Evolutionary conservation across 768 basidiomycete species (phyloP).

Genomic region (Mycena capillaripes): DNA sequence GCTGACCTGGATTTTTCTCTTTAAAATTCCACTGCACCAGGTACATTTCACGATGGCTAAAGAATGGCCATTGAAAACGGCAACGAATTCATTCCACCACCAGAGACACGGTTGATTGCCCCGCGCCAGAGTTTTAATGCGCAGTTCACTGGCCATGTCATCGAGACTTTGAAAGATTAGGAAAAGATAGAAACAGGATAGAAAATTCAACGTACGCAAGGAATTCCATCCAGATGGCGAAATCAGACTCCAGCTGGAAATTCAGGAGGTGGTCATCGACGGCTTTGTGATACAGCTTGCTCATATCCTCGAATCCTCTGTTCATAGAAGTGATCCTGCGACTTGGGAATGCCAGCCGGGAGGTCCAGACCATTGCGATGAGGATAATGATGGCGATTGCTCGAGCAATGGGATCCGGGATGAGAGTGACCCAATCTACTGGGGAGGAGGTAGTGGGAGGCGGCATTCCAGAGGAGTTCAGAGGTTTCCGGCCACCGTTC

Average conservation of each 20-base stretch:
- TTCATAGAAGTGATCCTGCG: neutral
- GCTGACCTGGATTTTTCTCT: neutral
- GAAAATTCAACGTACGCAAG: neutral
- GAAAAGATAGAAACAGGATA: neutral
- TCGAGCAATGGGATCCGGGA: neutral
- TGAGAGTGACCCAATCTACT: neutral
- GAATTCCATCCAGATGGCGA: neutral
- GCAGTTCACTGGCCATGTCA: neutral
- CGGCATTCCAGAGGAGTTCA: too few species aligned
- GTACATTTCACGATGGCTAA: neutral
- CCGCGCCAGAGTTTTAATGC: neutral
- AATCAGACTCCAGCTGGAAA: neutral
- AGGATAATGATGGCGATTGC: neutral
- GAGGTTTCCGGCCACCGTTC: too few species aligned
- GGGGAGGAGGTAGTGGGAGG: neutral
- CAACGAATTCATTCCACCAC: slow-evolving; percentile 7
- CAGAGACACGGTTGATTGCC: neutral
- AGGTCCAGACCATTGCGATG: neutral
- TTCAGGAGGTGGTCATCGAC: neutral
- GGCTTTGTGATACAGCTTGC: neutral
- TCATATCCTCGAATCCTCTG: neutral
- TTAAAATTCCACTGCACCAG: neutral
- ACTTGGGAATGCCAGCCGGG: neutral
- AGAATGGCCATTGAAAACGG: neutral
- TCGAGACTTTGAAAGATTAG: neutral